Conservation (phyloP, 2,329 filamentous ascomycete genomes). For the Beauveria australis region DNA sequence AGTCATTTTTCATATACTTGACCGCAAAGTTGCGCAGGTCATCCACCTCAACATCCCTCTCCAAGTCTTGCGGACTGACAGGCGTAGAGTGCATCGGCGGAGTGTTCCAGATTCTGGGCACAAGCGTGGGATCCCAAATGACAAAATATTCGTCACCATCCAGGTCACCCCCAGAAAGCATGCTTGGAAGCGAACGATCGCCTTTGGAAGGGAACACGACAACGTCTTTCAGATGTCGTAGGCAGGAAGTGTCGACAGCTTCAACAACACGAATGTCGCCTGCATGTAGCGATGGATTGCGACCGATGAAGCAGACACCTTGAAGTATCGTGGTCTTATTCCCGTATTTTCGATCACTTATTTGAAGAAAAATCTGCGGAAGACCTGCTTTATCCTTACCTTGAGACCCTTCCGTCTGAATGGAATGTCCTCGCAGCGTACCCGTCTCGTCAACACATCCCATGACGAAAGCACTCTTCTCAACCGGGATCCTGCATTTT, state of each 20-base stretch:
- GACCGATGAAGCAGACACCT: slow-evolving; percentile 74
- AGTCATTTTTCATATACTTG: slow-evolving; percentile 85
- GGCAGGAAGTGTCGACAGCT: slow-evolving; percentile 65
- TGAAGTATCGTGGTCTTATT: slow-evolving; percentile 56
- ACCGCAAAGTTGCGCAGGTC: slow-evolving; percentile 84
- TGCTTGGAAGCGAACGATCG: slow-evolving; percentile 77
- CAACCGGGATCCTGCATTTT: slow-evolving; percentile 76
- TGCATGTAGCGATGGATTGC: slow-evolving; percentile 89
- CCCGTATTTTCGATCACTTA: slow-evolving; percentile 50
- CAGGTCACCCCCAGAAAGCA: slow-evolving; percentile 93
- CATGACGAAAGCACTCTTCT: slow-evolving; percentile 77
- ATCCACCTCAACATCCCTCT: slow-evolving; percentile 56
- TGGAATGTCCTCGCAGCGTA: slow-evolving; percentile 62
- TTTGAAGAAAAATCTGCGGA: slow-evolving; percentile 84
- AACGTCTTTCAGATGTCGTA: slow-evolving; percentile 73
- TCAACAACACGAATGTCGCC: slow-evolving; percentile 84
- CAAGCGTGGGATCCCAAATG: slow-evolving; percentile 74
- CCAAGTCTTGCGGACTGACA: slow-evolving; percentile 45
- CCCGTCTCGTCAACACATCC: slow-evolving; percentile 83
- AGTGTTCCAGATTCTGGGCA: slow-evolving; percentile 63
- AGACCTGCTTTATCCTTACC: slow-evolving; percentile 44
- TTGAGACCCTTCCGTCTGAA: slow-evolving; percentile 31
- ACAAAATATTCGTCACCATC: slow-evolving; percentile 95
- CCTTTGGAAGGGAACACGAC: slow-evolving; percentile 81
- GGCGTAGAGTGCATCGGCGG: slow-evolving; percentile 70